A percentile compares a stretch with the other conserved stretches of the same genome.
These are phyloP conservation scores for Ophioceras dolichostomum DNA, from an alignment of 2,329 filamentous ascomycete genomes.

Conservation along the genomic window DNA sequence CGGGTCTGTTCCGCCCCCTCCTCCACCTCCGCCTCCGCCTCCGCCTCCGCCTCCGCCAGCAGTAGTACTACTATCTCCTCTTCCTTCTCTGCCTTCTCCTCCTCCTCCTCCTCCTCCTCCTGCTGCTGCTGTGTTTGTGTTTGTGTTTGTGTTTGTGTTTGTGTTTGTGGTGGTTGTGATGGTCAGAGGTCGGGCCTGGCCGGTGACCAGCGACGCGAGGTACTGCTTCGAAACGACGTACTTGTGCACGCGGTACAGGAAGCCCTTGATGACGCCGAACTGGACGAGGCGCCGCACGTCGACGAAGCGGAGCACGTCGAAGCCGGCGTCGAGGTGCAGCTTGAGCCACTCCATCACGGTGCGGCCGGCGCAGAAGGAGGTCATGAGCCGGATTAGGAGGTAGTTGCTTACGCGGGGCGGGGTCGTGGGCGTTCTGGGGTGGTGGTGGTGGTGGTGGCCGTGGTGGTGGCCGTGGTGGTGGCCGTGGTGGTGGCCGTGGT, in stretches of 20 bases:
- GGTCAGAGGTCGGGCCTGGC: slow-evolving; percentile 26
- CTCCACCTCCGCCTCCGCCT: slow-evolving; percentile 15
- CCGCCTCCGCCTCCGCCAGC: neutral
- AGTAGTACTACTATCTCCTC: too few relatives aligned
- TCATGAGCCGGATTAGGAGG: slow-evolving; percentile 72
- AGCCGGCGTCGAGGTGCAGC: slow-evolving; percentile 53
- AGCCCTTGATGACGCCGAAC: slow-evolving; percentile 91
- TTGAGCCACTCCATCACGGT: slow-evolving; percentile 82
- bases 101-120: too few relatives aligned
- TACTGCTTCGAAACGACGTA: slow-evolving; percentile 64
- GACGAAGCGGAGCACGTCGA: slow-evolving; percentile 59
- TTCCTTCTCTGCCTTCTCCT: too few relatives aligned
- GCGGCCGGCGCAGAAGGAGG: slow-evolving; percentile 68
- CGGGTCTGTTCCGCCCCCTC: slow-evolving; percentile 26
- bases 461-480: slow-evolving; percentile 16
- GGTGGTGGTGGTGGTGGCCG: slow-evolving; percentile 8
- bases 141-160: too few relatives aligned
- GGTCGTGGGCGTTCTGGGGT: slow-evolving; percentile 5
- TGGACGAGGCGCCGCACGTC: slow-evolving; percentile 88
- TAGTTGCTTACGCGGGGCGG: slow-evolving; percentile 37
- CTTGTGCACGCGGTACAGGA: slow-evolving; percentile 86
- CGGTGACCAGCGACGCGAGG: slow-evolving; percentile 41
- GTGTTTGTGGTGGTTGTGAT: too few relatives aligned
- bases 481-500: slow-evolving; percentile 3
- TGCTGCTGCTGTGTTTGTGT: too few relatives aligned